Evolutionary conservation across 495 filamentous ascomycete species (phyloP), one percentile per base, ranked within the genome.

Genomic region (Penicillium cataractarum): DNA sequence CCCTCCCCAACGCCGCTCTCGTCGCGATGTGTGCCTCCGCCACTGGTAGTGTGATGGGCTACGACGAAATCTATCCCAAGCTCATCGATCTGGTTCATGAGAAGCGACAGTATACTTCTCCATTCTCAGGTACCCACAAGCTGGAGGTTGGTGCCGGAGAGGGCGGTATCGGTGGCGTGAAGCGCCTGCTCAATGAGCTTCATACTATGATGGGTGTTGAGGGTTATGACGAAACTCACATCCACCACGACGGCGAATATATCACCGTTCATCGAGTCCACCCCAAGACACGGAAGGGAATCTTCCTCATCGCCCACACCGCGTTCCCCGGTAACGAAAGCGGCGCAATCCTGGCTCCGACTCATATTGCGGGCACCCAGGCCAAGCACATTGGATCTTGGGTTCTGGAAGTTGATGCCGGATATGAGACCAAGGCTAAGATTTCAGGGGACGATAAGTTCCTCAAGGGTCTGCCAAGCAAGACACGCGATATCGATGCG

Each of bases 11-110:
- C 69, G 92, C 93, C 40, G 96, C 96, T 19, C 82, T 99, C 12
- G 93, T 98, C 22, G 87, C 86, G 56, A 97, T 99, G 92, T 99
- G 96, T 74, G 87, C 92, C 26, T 96, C 90, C 64, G 91, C 93
- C 1, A 92, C 89, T 31, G 96, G 96, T 32, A 97, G 93, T 69
- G 96, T 97, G 19, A 95, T 97, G 89, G 96, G 96, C n/a, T 97
- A 96, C 69, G 96, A 99, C 69, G 96, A 99, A 72, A 84, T 98
- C 57, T 99, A 99, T 68, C 96, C 96, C 4, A 87, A 89, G 57
- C 80, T 97, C 52, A 85, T 98, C 22, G 92, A 99, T 66, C 84
- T 99, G 22, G 96, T 99, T 15, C 81, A 87, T 46, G 96, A 99
- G 69, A 93, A 84, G 19, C 83, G 96, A 46, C 76, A 87, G 3